Evolutionary conservation across 2,329 filamentous ascomycete species (phyloP).

Genomic region (Aspergillus bombycis): DNA sequence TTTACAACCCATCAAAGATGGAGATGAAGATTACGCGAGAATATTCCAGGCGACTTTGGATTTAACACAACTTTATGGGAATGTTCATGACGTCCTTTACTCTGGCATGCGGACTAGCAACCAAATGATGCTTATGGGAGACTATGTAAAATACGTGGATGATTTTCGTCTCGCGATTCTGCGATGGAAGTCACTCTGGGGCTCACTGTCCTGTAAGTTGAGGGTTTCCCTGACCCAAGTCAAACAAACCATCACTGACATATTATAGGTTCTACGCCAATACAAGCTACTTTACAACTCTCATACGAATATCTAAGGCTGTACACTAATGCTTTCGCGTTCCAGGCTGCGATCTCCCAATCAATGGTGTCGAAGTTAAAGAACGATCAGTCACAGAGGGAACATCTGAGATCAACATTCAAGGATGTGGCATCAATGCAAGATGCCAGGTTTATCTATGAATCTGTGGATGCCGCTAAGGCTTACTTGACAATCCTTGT

Average conservation of each 20-base stretch:
- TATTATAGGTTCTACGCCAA: constrained; percentile 59
- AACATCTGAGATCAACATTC: constrained; percentile 50
- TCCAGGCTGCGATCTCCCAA: constrained; percentile 68
- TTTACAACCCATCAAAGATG: constrained; percentile 59
- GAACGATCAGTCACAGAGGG: constrained; percentile 37
- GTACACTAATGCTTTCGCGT: constrained; percentile 76
- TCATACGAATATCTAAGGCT: constrained; percentile 74
- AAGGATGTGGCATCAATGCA: constrained; percentile 62
- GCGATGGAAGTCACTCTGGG: constrained; percentile 73
- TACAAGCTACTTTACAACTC: constrained; percentile 69
- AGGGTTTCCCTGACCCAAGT: neutral
- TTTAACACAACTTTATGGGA: constrained; percentile 71
- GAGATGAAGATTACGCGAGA: constrained; percentile 68
- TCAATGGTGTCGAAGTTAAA: constrained; percentile 47
- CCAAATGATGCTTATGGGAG: constrained; percentile 70
- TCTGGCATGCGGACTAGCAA: constrained; percentile 71
- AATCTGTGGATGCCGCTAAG: constrained; percentile 67
- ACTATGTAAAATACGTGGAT: constrained; percentile 76
- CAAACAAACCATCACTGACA: constrained; percentile 18
- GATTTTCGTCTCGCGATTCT: constrained; percentile 71
- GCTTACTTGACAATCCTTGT: constrained; percentile 63
- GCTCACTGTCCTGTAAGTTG: constrained; percentile 62
- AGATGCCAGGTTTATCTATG: constrained; percentile 68
- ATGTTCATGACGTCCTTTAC: constrained; percentile 74
- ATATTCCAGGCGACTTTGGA: constrained; percentile 74